Evolutionary conservation across 2,329 filamentous ascomycete species (phyloP).

Genomic region (Diaporthe humulicola): DNA sequence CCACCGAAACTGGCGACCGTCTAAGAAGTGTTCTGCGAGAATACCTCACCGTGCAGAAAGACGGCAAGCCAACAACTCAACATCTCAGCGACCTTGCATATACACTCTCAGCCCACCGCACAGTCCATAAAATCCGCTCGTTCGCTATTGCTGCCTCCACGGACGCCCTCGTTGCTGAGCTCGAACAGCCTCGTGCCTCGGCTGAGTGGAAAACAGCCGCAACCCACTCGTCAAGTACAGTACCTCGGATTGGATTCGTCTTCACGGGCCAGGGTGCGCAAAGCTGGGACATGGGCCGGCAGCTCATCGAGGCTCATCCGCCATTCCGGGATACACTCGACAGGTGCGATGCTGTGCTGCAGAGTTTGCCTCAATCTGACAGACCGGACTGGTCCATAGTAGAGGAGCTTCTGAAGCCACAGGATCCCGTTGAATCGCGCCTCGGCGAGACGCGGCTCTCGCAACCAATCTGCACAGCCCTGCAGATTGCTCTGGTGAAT

Average conservation of each 20-base stretch:
- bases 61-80: neutral
- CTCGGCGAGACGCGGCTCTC: conserved; percentile 32
- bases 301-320: conserved; percentile 15
- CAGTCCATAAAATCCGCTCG: conserved; percentile 42
- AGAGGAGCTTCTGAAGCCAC: conserved; percentile 8
- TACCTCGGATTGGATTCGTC: conserved; percentile 37
- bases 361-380: neutral
- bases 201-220: conserved; percentile 18
- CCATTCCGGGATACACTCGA: neutral
- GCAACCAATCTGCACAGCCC: conserved; percentile 50
- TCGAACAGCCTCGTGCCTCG: neutral
- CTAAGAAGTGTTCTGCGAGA: neutral
- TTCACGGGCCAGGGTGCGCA: conserved; percentile 53
- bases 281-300: conserved; percentile 49
- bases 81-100: conserved; percentile 43
- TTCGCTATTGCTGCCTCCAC: neutral
- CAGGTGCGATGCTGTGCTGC: neutral
- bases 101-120: conserved; percentile 40
- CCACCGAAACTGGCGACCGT: conserved; percentile 5
- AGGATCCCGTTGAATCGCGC: neutral
- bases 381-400: conserved; percentile 31
- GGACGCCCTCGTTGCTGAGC: neutral
- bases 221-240: neutral
- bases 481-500: conserved; percentile 55
- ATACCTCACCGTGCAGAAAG: neutral